phyloP scores from a whole-genome alignment of 2,329 filamentous ascomycete species.

The Emmonsiellopsis sp. region DNA sequence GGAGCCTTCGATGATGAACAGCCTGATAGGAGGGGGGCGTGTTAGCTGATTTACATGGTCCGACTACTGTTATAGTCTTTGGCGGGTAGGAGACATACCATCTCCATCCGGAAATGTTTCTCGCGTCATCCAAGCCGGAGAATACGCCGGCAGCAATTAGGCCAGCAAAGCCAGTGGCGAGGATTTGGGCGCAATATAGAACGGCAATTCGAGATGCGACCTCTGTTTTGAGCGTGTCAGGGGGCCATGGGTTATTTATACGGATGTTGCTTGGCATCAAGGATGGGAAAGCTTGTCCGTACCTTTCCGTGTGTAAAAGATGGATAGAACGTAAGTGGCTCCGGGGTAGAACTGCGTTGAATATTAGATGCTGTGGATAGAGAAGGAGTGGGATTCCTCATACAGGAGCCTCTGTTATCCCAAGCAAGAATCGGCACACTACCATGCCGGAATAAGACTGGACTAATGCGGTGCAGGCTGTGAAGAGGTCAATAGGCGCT shows the following conservation, averaged over 20 bases:
- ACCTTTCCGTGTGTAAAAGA: conserved; percentile 57
- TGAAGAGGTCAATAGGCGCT: conserved; percentile 17
- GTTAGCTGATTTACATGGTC: not conserved
- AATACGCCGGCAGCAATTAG: conserved; percentile 16
- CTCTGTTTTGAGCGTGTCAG: conserved; percentile 10
- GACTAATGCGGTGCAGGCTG: conserved; percentile 32
- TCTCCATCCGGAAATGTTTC: conserved; percentile 29
- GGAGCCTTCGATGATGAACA: conserved; percentile 14
- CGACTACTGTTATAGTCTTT: conserved; percentile 39
- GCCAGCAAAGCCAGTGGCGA: conserved; percentile 13
- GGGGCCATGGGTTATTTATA: not conserved
- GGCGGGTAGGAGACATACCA: conserved; percentile 49
- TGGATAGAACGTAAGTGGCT: conserved; percentile 52
- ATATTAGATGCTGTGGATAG: conserved; percentile 26
- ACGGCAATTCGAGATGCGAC: conserved; percentile 13
- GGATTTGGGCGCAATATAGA: conserved; percentile 12
- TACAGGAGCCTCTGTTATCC: conserved; percentile 14
- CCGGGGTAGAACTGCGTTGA: conserved; percentile 46
- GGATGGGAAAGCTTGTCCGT: conserved; percentile 22
- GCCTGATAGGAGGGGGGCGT: conserved; percentile 3
- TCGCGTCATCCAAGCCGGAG: conserved; percentile 19
- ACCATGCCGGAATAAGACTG: conserved; percentile 36
- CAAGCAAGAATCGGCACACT: conserved; percentile 13
- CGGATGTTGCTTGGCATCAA: too few relatives aligned
- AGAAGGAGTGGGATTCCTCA: conserved; percentile 22